Base-by-base conservation (phyloP, 495 filamentous ascomycete genomes). In the Endocarpon pusillum region DNA sequence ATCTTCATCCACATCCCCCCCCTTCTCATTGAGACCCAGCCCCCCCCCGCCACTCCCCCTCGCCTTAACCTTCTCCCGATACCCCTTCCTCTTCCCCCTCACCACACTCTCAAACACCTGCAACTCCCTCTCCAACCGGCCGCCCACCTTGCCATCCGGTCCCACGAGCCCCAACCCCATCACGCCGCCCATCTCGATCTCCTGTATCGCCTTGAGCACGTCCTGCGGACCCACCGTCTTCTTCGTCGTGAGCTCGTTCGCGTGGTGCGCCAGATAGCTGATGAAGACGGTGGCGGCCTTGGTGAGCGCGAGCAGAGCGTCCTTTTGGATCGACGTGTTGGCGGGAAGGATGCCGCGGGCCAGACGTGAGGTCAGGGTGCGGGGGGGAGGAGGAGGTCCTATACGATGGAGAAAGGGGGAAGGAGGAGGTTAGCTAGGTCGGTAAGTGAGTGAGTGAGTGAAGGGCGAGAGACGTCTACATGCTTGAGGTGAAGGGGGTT, bases 291-390 rank as follows among this genome's bases (percentile, higher is more conserved):
- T 93, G 3, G 87, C 84, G 36, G 80, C 78, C 61, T 96, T 94
- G 41, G 78, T 80, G 52, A 97, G 73, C 0, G 91, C 89, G 19
- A 89, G 49, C 23, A 94, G 68, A 3, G 89, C 89, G 55, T 94
- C 87, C 41, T 85, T 92, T 45, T 92, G 82, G 33, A 97, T 81
- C 41, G 83, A 79, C 1, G 89, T 94, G 48, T 94, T 93, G 4
- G 86, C 71, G 0, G 89, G 89, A n/a, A 97, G 67, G n/a, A 93
- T 84, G 37, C 83, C 78, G 64, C 96, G 96, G 2, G 87, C 89
- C 4, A 97, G 71, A 16, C 89, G 74, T 30, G 81, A 79, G 25
- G 93, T 82, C 52, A 94, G 80, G n/a, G 84, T 85, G 50, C 84
- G 87, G 1, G 89, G n/a, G n/a, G 89, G 14, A 97, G 75, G 24